These are phyloP conservation scores for Talaromyces sp. DNA, from an alignment of 2,329 filamentous ascomycete species.

Conservation along the genomic window DNA sequence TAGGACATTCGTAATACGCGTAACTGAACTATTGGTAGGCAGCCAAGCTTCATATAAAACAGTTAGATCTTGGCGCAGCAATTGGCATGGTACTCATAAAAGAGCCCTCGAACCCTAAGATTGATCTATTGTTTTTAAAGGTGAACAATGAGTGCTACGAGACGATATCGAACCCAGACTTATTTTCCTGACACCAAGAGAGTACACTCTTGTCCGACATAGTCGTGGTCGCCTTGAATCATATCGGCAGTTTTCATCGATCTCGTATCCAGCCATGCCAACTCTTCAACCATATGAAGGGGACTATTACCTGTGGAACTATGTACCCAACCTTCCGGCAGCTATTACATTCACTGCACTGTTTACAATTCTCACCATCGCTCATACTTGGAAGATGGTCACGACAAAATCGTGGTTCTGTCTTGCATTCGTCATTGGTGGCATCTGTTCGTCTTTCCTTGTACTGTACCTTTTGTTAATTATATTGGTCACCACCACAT, in stretches of 20 bases:
- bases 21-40: background rate
- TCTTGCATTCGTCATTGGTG: constrained; percentile 7
- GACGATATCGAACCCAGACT: background rate
- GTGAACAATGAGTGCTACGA: background rate
- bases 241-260: background rate
- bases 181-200: background rate
- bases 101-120: background rate
- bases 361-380: background rate
- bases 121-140: background rate
- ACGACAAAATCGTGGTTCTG: constrained; percentile 6
- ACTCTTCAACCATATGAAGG: background rate
- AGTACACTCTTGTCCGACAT: background rate
- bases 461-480: background rate
- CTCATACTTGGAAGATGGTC: background rate
- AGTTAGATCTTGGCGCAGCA: background rate
- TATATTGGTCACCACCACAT: background rate
- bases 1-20: background rate
- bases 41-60: background rate
- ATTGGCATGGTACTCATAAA: background rate
- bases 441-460: constrained; percentile 2
- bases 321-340: constrained; percentile 7
- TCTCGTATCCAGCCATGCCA: background rate
- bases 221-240: background rate
- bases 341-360: background rate
- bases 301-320: constrained; percentile 7